phyloP scores from a whole-genome alignment of 2,329 filamentous ascomycete species.

The Colletotrichum eleusines region DNA sequence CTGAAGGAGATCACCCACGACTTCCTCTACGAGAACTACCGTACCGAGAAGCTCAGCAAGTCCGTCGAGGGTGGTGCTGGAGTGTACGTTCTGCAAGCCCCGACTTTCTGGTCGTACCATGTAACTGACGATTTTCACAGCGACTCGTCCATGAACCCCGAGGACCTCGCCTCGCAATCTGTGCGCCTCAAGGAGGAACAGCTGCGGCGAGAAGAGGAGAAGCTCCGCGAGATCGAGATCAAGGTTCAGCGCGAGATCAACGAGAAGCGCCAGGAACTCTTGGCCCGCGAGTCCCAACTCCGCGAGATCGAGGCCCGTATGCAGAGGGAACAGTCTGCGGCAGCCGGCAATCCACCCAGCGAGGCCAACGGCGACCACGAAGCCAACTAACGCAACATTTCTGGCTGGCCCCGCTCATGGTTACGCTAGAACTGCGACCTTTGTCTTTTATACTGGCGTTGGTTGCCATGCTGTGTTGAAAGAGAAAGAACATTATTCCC shows the following conservation, averaged over 20 bases:
- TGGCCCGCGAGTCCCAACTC: slow-evolving; percentile 97
- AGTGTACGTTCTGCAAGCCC: slow-evolving; percentile 74
- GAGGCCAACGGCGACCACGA: slow-evolving; percentile 70
- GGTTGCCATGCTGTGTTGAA: slow-evolving; percentile 58
- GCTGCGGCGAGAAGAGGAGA: slow-evolving; percentile 98
- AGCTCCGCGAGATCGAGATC: slow-evolving; percentile 98
- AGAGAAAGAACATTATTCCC: slow-evolving; percentile 59
- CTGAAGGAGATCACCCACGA: slow-evolving; percentile 99
- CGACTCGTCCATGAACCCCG: slow-evolving; percentile 95
- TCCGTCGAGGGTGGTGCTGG: slow-evolving; percentile 91
- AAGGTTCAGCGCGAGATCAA: slow-evolving; percentile 99
- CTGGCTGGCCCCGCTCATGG: slow-evolving; percentile 34
- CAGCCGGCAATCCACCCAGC: slow-evolving; percentile 51
- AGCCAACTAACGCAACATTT: slow-evolving; percentile 56
- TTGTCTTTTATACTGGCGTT: slow-evolving; percentile 63
- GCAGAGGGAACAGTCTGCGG: slow-evolving; percentile 82
- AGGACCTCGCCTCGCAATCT: slow-evolving; percentile 95
- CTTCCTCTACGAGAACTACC: slow-evolving; percentile 99
- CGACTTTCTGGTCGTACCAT: background rate
- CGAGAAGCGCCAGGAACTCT: slow-evolving; percentile 98
- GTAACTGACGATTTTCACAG: slow-evolving; percentile 55
- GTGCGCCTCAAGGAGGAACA: slow-evolving; percentile 99
- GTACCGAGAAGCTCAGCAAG: slow-evolving; percentile 99
- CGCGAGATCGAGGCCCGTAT: slow-evolving; percentile 99
- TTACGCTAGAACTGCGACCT: slow-evolving; percentile 55